These are phyloP conservation scores for Phytophthora megakarya DNA, from an alignment of 352 stramenopile genomes.

Conservation along the genomic window DNA sequence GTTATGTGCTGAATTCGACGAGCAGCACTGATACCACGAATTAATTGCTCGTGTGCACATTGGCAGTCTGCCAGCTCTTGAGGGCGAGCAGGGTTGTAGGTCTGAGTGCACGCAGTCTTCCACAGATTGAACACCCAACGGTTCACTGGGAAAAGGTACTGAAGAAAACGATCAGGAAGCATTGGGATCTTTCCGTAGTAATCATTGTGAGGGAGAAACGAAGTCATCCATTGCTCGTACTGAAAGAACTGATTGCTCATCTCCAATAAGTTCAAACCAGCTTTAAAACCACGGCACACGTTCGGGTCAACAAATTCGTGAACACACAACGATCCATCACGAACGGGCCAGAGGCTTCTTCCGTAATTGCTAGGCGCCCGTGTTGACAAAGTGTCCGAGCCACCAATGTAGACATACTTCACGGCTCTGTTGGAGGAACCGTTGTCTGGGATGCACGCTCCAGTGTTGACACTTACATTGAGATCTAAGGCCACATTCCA, in stretches of 20 bases:
- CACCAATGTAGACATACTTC: conserved; percentile 11
- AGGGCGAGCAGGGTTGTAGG: conserved; percentile 45
- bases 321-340: conserved; percentile 2
- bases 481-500: conserved; percentile 11
- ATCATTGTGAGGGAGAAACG: neutral
- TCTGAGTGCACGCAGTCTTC: conserved; percentile 55
- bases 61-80: conserved; percentile 54
- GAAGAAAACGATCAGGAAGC: conserved; percentile 65
- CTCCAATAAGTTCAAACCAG: conserved; percentile 26
- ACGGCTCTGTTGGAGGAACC: neutral
- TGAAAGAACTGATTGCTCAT: conserved; percentile 47
- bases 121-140: conserved; percentile 60
- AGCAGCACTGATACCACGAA: conserved; percentile 60
- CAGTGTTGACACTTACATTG: conserved; percentile 22
- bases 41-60: conserved; percentile 58
- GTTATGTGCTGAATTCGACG: conserved; percentile 62
- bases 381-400: neutral
- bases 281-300: neutral
- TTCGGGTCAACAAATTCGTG: neutral
- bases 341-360: neutral
- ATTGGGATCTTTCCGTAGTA: neutral
- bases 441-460: neutral
- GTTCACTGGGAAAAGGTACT: conserved; percentile 62
- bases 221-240: conserved; percentile 14
- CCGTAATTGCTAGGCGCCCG: neutral